Conservation (phyloP, 192 early-diverging fungal species). For the Endogone sp. region DNA sequence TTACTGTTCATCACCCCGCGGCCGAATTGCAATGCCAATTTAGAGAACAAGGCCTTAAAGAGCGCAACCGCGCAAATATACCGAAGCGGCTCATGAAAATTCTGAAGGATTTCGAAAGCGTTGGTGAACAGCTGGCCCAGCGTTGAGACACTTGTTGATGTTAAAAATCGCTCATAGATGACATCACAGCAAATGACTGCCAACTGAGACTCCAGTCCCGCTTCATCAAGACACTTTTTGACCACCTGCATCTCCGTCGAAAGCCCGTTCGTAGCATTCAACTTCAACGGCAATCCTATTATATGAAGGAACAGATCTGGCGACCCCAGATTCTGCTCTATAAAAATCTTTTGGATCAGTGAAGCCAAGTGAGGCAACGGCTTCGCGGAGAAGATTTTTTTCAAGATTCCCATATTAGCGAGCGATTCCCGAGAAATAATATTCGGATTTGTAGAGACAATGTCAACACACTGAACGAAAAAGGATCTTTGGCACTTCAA, state of each 20-base stretch:
- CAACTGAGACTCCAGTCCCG: not conserved
- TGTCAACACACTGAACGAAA: too few relatives aligned
- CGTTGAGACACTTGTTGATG: not conserved
- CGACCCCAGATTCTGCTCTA: not conserved
- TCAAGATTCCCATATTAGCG: constrained; percentile 1
- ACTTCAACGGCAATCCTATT: not conserved
- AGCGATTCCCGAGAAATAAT: constrained; percentile 8
- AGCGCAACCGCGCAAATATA: constrained; percentile 10
- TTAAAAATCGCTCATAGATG: constrained; percentile 8
- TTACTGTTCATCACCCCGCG: not conserved
- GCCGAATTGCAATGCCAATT: constrained; percentile 4
- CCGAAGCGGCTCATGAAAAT: too few relatives aligned
- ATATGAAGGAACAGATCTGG: not conserved
- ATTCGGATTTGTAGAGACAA: too few relatives aligned
- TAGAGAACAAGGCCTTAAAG: constrained; percentile 1
- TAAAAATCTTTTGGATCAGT: constrained; percentile 9
- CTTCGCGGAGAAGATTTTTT: constrained; percentile 4
- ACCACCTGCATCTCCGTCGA: constrained; percentile 7
- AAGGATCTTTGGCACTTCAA: too few relatives aligned
- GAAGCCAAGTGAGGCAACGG: constrained; percentile 13
- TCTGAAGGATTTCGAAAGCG: too few relatives aligned
- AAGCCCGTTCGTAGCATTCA: not conserved
- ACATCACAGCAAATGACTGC: constrained; percentile 18
- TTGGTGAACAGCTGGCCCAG: too few relatives aligned
- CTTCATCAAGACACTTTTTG: not conserved